Percentiles rank a stretch among this genome's conserved stretches.
Conservation (phyloP, 2,329 filamentous ascomycete genomes). For the Apiospora sp. region DNA sequence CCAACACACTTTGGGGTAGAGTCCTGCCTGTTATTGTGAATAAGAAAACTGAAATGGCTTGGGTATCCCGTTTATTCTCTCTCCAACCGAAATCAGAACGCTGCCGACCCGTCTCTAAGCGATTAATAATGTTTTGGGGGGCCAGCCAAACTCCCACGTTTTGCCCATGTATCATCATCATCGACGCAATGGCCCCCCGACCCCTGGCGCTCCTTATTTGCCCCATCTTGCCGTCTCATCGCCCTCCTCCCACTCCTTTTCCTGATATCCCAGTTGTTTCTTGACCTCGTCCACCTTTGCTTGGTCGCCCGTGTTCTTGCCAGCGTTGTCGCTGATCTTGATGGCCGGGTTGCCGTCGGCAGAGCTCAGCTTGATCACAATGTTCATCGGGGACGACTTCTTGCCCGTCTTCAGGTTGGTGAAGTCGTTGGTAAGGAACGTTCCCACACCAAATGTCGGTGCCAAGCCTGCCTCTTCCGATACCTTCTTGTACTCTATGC, state of each 20-base stretch:
- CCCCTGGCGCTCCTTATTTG: neutral
- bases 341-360: constrained; percentile 83
- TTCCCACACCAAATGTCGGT: constrained; percentile 92
- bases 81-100: constrained; percentile 18
- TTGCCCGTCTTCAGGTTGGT: constrained; percentile 72
- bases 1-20: neutral
- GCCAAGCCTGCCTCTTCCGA: constrained; percentile 83
- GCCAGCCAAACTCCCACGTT: constrained; percentile 1
- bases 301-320: constrained; percentile 93
- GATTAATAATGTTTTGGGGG: neutral
- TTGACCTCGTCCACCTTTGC: constrained; percentile 84
- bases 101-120: constrained; percentile 16
- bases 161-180: neutral
- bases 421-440: constrained; percentile 96
- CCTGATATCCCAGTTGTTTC: constrained; percentile 82
- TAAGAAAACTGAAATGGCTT: neutral
- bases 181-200: neutral
- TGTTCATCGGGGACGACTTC: constrained; percentile 93
- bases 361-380: constrained; percentile 95
- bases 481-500: constrained; percentile 86
- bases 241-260: constrained; percentile 82
- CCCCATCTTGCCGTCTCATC: constrained; percentile 89
- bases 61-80: constrained; percentile 18
- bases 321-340: constrained; percentile 90
- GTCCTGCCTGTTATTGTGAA: neutral